A percentile compares a stretch with the other conserved stretches of the same genome.
These are phyloP conservation scores for Phytophthora parvispora DNA, from an alignment of 352 stramenopile genomes.

Conservation along the genomic window DNA sequence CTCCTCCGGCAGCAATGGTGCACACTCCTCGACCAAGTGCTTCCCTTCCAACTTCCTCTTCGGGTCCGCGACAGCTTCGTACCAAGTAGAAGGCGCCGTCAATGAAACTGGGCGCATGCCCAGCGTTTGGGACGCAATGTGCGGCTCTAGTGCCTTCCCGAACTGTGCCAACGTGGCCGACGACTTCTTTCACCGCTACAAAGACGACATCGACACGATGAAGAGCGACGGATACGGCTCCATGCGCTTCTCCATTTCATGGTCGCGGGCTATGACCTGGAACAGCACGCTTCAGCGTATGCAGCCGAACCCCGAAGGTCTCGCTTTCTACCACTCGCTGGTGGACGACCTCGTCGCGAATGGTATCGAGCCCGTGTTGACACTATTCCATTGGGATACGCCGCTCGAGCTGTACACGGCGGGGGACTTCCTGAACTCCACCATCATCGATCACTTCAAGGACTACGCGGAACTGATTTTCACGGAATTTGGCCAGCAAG, in stretches of 20 bases:
- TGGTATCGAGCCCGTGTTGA: slow-evolving; percentile 92
- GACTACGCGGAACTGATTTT: slow-evolving; percentile 94
- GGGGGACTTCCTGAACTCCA: slow-evolving; percentile 55
- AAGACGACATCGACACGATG: slow-evolving; percentile 94
- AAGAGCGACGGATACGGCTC: slow-evolving; percentile 89
- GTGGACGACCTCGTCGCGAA: slow-evolving; percentile 80
- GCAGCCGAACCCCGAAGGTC: slow-evolving; percentile 84
- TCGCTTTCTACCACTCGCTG: slow-evolving; percentile 93
- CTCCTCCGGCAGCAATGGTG: slow-evolving; percentile 29
- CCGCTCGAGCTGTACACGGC: slow-evolving; percentile 77
- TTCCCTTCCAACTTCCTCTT: slow-evolving; percentile 77
- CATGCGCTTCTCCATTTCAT: slow-evolving; percentile 95
- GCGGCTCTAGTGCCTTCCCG: slow-evolving; percentile 54
- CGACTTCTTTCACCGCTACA: slow-evolving; percentile 93
- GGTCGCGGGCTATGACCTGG: slow-evolving; percentile 89
- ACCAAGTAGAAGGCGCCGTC: slow-evolving; percentile 93
- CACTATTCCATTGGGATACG: slow-evolving; percentile 96
- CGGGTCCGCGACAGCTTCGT: slow-evolving; percentile 83
- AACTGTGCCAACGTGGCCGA: slow-evolving; percentile 88
- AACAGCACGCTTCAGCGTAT: slow-evolving; percentile 62
- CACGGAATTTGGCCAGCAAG: slow-evolving; percentile 89
- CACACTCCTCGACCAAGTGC: slow-evolving; percentile 30
- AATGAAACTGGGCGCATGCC: slow-evolving; percentile 76
- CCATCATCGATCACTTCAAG: slow-evolving; percentile 79
- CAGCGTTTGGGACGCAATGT: slow-evolving; percentile 94